A percentile compares a stretch with the other conserved stretches of the same genome.
These are phyloP conservation scores for Falciphora oryzae DNA, from an alignment of 2,329 filamentous ascomycete species.

Conservation along the genomic window DNA sequence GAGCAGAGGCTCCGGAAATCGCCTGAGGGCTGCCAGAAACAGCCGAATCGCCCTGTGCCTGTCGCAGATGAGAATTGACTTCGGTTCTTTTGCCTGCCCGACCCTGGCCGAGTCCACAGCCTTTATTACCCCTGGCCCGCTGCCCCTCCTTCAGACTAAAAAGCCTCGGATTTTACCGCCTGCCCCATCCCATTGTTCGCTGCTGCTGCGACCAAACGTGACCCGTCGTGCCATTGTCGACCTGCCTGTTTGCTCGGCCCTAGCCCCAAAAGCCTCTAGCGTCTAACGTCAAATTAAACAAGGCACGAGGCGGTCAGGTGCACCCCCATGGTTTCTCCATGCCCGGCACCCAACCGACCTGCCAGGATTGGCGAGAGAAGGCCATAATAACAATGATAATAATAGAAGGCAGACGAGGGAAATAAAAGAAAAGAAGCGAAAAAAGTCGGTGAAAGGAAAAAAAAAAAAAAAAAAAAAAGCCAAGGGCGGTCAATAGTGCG, in stretches of 20 bases:
- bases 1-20: not conserved
- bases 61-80: not conserved
- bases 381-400: not conserved
- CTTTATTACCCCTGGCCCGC: not conserved
- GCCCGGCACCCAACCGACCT: not conserved
- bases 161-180: not conserved
- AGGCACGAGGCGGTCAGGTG: not conserved
- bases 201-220: not conserved
- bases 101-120: not conserved
- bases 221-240: not conserved
- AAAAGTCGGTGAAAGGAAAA: not conserved
- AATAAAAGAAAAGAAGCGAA: not conserved
- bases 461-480: not conserved
- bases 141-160: not conserved
- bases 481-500: not conserved
- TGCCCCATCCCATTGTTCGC: not conserved
- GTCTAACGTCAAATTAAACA: not conserved
- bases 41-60: not conserved
- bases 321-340: not conserved
- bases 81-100: not conserved
- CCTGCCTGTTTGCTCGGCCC: not conserved
- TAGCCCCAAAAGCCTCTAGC: not conserved
- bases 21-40: not conserved
- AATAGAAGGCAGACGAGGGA: not conserved
- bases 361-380: not conserved